A percentile compares a stretch with the other conserved stretches of the same genome.
Conservation (phyloP, 768 basidiomycete species). For the Tephrocybe sp. region DNA sequence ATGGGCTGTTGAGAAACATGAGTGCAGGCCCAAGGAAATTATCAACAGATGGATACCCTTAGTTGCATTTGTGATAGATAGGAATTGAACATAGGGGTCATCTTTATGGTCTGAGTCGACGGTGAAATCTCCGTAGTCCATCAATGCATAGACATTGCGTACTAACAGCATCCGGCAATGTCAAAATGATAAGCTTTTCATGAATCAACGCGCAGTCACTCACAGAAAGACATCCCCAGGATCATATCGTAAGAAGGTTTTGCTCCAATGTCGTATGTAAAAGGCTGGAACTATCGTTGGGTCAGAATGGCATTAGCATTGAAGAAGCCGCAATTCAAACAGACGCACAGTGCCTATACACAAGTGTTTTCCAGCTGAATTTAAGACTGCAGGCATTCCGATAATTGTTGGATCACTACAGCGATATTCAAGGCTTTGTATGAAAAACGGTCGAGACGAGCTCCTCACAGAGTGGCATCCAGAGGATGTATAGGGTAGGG, state of each 20-base stretch:
- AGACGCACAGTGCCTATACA: constrained; percentile 41
- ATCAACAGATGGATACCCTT: constrained; percentile 28
- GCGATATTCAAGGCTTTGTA: not conserved
- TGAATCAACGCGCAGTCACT: constrained; percentile 52
- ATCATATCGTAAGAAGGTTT: constrained; percentile 57
- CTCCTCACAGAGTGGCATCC: constrained; percentile 52
- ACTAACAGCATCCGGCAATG: constrained; percentile 32
- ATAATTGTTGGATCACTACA: constrained; percentile 28
- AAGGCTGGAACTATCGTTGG: constrained; percentile 61
- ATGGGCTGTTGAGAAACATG: constrained; percentile 25
- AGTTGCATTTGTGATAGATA: constrained; percentile 49
- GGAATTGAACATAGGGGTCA: constrained; percentile 60
- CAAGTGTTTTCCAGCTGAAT: constrained; percentile 26
- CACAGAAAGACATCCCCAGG: constrained; percentile 72
- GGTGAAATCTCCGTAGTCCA: constrained; percentile 66
- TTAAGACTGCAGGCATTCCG: constrained; percentile 27
- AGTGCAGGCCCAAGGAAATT: not conserved
- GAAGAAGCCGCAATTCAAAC: not conserved
- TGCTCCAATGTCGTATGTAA: constrained; percentile 41
- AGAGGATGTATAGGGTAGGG: constrained; percentile 64
- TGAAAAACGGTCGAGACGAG: not conserved
- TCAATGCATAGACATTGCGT: constrained; percentile 59
- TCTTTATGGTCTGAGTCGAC: constrained; percentile 34
- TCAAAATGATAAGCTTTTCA: not conserved
- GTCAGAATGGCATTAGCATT: not conserved